phyloP scores from a whole-genome alignment of 331 rosid species.

The Prunus yedoensis region DNA sequence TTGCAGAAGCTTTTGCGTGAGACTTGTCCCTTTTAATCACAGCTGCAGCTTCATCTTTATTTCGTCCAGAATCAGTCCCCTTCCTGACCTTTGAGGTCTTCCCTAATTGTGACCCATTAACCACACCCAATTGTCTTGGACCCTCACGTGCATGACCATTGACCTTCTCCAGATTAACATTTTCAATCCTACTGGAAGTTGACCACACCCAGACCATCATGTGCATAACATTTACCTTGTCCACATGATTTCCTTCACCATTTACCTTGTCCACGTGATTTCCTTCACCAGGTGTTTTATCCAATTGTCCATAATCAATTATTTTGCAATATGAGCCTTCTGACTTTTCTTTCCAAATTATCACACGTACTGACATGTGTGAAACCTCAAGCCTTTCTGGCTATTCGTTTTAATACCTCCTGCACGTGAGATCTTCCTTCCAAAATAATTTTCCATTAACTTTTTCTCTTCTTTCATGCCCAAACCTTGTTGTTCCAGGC shows the following conservation, averaged over 20 bases:
- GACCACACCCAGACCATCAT: neutral
- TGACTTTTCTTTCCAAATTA: neutral
- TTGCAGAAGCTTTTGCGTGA: neutral
- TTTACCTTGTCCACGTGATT: neutral
- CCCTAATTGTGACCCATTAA: neutral
- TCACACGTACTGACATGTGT: neutral
- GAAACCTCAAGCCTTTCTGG: neutral
- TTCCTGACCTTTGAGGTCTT: conserved; percentile 6
- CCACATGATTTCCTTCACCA: neutral
- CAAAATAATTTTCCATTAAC: neutral
- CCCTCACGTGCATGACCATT: conserved; percentile 12
- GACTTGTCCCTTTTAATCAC: neutral
- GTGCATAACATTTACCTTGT: neutral
- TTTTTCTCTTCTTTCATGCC: conserved; percentile 5
- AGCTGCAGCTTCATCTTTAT: conserved; percentile 12
- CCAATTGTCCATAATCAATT: neutral
- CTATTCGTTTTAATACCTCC: neutral
- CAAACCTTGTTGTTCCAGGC: conserved; percentile 25
- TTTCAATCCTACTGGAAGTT: conserved; percentile 3
- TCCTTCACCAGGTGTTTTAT: neutral
- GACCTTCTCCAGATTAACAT: conserved; percentile 10
- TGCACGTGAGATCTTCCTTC: neutral
- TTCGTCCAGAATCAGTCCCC: neutral
- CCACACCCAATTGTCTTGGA: neutral
- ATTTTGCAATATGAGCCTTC: neutral